Percentiles rank a stretch among this genome's conserved stretches.
Evolutionary conservation across 331 rosid species (phyloP).

Genomic region (Acacia concinna): DNA sequence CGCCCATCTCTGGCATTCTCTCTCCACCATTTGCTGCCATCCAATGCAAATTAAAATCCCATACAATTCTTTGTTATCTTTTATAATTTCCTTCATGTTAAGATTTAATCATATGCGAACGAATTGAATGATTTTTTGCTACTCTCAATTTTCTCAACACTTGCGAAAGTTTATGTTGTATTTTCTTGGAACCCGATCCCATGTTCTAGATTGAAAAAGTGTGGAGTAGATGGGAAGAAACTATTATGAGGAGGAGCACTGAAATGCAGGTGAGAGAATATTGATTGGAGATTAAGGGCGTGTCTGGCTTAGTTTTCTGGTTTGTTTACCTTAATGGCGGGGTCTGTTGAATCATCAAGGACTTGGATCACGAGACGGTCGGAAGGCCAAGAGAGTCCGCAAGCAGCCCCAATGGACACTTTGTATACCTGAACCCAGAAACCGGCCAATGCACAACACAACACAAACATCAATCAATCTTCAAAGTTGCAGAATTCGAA

Average conservation of each 20-base stretch:
- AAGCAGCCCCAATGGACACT: conserved; percentile 85
- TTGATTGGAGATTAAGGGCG: background rate
- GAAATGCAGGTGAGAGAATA: background rate
- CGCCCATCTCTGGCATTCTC: conserved; percentile 76
- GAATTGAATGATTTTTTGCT: background rate
- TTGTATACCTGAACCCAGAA: conserved; percentile 61
- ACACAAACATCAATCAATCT: conserved; percentile 8
- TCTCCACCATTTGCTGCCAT: conserved; percentile 76
- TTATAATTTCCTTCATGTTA: background rate
- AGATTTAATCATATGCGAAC: background rate
- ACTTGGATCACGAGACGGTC: conserved; percentile 88
- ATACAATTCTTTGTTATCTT: background rate
- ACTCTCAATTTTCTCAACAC: background rate
- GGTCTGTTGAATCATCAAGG: conserved; percentile 81
- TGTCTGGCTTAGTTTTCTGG: background rate
- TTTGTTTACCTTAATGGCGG: conserved; percentile 49
- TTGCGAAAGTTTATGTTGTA: background rate
- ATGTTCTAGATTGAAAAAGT: background rate
- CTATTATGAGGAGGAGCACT: background rate
- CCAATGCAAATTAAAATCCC: background rate
- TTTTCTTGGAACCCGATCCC: background rate
- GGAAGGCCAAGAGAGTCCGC: conserved; percentile 84
- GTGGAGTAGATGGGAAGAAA: background rate
- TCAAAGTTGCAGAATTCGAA: background rate
- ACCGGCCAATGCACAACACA: background rate